Evolutionary conservation across 495 filamentous ascomycete genomes (phyloP).

Genomic region (Aspergillus ostianus): DNA sequence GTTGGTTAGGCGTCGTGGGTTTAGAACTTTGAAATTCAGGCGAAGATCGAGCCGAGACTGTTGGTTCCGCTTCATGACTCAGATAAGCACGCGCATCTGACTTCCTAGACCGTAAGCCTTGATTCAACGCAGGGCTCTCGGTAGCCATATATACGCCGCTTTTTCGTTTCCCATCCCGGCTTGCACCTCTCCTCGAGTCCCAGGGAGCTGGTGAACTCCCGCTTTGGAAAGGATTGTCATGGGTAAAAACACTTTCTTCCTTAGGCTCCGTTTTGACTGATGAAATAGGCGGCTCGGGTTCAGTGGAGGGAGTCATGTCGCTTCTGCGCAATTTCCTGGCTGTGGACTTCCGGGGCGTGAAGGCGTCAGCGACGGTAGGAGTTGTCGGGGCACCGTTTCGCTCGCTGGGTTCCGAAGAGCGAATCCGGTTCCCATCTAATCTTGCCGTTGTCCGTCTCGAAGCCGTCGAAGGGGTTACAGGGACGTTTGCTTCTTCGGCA

Average conservation of each 20-base stretch:
- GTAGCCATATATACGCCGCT: constrained; percentile 43
- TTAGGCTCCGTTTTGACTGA: constrained; percentile 36
- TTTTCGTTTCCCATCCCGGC: constrained; percentile 48
- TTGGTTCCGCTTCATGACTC: constrained; percentile 31
- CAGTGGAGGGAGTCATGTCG: constrained; percentile 51
- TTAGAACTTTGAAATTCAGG: constrained; percentile 49
- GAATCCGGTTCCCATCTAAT: constrained; percentile 53
- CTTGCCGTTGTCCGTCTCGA: constrained; percentile 33
- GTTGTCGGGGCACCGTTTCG: constrained; percentile 38
- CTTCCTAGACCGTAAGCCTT: constrained; percentile 37
- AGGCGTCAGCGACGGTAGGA: constrained; percentile 28
- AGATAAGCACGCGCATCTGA: constrained; percentile 36
- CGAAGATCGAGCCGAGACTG: constrained; percentile 36
- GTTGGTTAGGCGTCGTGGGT: constrained; percentile 30
- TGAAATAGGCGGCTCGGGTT: constrained; percentile 35
- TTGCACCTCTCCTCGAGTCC: constrained; percentile 32
- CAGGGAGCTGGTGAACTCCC: constrained; percentile 59
- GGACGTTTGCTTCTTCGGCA: constrained; percentile 30
- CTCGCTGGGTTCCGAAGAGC: constrained; percentile 51
- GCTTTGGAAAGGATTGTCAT: constrained; percentile 95
- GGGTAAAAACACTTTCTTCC: constrained; percentile 65
- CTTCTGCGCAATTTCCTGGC: constrained; percentile 53
- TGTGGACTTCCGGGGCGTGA: constrained; percentile 42
- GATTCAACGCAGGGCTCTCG: constrained; percentile 32
- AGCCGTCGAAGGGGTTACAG: constrained; percentile 30